A percentile compares a stretch with the other conserved stretches of the same genome.
phyloP scores from a whole-genome alignment of 192 early-diverging fungal genomes.

The Rhizophagus prolifer region DNA sequence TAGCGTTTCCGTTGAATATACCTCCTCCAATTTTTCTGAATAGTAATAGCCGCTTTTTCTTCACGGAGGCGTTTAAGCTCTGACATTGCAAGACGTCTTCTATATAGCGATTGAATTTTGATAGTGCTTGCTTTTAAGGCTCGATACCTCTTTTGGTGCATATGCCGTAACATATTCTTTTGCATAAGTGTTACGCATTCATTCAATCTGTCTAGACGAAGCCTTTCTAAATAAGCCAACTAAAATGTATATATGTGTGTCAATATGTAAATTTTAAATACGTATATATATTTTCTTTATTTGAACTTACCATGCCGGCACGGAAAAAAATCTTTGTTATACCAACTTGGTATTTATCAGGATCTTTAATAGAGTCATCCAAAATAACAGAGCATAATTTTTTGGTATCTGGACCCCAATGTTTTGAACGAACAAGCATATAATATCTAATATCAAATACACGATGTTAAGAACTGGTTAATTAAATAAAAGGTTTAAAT shows the following conservation, averaged over 20 bases:
- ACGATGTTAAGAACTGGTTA: slow-evolving; percentile 29
- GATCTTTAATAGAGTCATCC: slow-evolving; percentile 65
- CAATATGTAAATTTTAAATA: background rate
- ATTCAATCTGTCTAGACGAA: slow-evolving; percentile 80
- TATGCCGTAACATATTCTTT: slow-evolving; percentile 76
- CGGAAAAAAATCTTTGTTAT: slow-evolving; percentile 98
- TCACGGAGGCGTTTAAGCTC: slow-evolving; percentile 55
- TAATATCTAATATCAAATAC: slow-evolving; percentile 41
- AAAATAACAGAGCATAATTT: slow-evolving; percentile 64
- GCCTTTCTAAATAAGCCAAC: slow-evolving; percentile 84
- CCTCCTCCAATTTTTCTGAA: slow-evolving; percentile 77
- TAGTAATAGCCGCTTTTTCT: slow-evolving; percentile 64
- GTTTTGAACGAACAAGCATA: slow-evolving; percentile 54
- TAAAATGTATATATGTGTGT: slow-evolving; percentile 15
- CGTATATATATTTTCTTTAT: slow-evolving; percentile 2
- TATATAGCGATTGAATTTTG: slow-evolving; percentile 62
- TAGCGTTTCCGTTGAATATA: slow-evolving; percentile 57
- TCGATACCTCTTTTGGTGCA: slow-evolving; percentile 63
- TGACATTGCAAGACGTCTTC: slow-evolving; percentile 62
- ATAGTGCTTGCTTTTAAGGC: slow-evolving; percentile 59
- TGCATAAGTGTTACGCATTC: slow-evolving; percentile 84
- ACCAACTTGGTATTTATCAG: slow-evolving; percentile 92
- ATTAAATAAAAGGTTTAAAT: no score
- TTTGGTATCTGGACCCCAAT: slow-evolving; percentile 59
- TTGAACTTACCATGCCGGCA: slow-evolving; percentile 75